These are phyloP conservation scores for Arxiozyma telluris DNA, from an alignment of 1,139 yeast genomes.

Conservation along the genomic window DNA sequence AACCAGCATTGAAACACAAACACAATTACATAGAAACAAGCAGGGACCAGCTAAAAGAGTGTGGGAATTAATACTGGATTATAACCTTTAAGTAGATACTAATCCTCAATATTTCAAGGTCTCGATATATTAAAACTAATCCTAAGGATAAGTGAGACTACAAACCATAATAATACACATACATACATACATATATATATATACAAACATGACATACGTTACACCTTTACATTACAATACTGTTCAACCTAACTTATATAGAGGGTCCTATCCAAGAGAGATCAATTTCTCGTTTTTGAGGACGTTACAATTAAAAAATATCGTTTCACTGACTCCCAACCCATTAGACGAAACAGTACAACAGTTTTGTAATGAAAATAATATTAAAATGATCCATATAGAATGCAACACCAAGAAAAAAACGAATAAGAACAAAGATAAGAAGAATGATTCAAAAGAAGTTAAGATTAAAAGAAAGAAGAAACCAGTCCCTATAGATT, in stretches of 20 bases:
- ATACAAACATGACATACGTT: constrained; percentile 29
- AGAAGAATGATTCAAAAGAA: constrained; percentile 14
- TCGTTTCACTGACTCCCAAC: constrained; percentile 71
- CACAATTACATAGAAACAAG: not conserved
- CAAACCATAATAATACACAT: not conserved
- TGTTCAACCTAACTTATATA: constrained; percentile 58
- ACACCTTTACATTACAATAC: constrained; percentile 77
- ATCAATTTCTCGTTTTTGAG: constrained; percentile 65
- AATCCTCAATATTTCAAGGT: no score
- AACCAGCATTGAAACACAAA: not conserved
- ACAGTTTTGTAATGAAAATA: constrained; percentile 37
- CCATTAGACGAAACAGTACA: constrained; percentile 38
- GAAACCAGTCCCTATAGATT: constrained; percentile 69
- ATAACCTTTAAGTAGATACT: not conserved
- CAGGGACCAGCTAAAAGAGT: not conserved
- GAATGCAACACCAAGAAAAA: constrained; percentile 37
- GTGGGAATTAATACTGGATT: not conserved
- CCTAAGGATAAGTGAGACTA: not conserved
- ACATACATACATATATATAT: not conserved
- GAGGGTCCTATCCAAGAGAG: constrained; percentile 84
- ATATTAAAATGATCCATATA: constrained; percentile 50
- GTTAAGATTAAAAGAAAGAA: constrained; percentile 60
- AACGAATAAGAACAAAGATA: constrained; percentile 28
- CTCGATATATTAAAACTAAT: no score
- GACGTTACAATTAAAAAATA: constrained; percentile 57